Evolutionary conservation across 257 asterid species (phyloP).

Genomic region (Osmanthus fragrans): DNA sequence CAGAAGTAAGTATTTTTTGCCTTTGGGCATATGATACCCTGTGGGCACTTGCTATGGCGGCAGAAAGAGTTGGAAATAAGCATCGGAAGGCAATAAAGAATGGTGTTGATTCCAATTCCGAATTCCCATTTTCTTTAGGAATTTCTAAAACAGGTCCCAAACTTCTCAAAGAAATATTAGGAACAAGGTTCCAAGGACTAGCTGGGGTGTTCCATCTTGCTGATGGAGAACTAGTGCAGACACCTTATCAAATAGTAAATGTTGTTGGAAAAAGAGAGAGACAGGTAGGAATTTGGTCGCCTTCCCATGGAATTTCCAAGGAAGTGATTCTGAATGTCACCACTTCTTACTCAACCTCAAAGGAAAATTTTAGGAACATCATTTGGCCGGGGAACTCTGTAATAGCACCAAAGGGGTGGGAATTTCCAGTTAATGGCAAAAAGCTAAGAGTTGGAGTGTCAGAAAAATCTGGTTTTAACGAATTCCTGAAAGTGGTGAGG

Average conservation of each 20-base stretch:
- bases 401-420: conserved; percentile 38
- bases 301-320: conserved; percentile 24
- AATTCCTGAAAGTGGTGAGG: conserved; percentile 25
- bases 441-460: conserved; percentile 36
- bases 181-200: conserved; percentile 29
- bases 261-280: conserved; percentile 24
- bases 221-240: conserved; percentile 24
- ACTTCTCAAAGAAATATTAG: conserved; percentile 20
- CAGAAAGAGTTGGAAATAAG: conserved; percentile 35
- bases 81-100: conserved; percentile 6
- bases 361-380: conserved; percentile 14
- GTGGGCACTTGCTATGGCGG: conserved; percentile 56
- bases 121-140: conserved; percentile 6
- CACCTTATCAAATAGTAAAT: conserved; percentile 30
- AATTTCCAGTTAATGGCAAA: conserved; percentile 32
- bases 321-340: conserved; percentile 15
- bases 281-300: conserved; percentile 41
- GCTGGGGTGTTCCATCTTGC: conserved; percentile 28
- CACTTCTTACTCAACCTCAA: not conserved
- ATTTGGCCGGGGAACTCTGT: conserved; percentile 40
- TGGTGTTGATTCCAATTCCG: conserved; percentile 6
- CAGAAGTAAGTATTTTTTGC: conserved; percentile 27
- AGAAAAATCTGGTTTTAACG: conserved; percentile 19
- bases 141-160: conserved; percentile 33
- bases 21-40: conserved; percentile 46